Evolutionary conservation across 768 basidiomycete genomes (phyloP).

Genomic region (Lactarius psammicola): DNA sequence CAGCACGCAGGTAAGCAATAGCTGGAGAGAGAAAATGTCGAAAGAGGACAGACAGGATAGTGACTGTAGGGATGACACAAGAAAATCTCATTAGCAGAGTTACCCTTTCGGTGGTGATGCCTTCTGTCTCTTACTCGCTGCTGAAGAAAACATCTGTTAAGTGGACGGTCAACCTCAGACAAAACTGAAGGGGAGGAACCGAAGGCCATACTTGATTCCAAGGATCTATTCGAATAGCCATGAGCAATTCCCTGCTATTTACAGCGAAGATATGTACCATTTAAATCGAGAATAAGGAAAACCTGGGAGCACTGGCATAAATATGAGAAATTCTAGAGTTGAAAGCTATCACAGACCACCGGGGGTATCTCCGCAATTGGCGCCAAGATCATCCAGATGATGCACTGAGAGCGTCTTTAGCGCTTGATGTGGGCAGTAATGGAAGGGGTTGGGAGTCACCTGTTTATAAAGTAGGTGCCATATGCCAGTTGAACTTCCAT

Average conservation of each 20-base stretch:
- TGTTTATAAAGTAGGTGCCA: background rate
- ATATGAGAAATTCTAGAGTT: background rate
- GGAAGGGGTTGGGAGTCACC: background rate
- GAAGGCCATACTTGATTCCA: conserved; percentile 7
- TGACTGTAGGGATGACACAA: background rate
- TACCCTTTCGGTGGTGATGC: background rate
- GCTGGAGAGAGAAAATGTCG: no score
- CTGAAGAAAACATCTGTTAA: background rate
- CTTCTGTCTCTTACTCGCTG: background rate
- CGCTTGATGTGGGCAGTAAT: background rate
- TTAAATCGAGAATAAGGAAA: conserved; percentile 8
- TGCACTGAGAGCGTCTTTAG: background rate
- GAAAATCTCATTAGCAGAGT: background rate
- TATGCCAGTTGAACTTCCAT: background rate
- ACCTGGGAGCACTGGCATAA: background rate
- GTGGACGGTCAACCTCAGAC: background rate
- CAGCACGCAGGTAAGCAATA: background rate
- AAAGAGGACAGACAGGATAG: background rate
- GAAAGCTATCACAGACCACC: background rate
- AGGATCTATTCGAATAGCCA: background rate
- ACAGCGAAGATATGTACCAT: background rate
- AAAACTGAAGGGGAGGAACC: background rate
- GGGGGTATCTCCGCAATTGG: background rate
- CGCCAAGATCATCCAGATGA: conserved; percentile 1
- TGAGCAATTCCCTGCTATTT: background rate